Evolutionary conservation across 2,329 filamentous ascomycete genomes (phyloP), one percentile per base, ranked within the genome.

Genomic region (Penicillium sp.): DNA sequence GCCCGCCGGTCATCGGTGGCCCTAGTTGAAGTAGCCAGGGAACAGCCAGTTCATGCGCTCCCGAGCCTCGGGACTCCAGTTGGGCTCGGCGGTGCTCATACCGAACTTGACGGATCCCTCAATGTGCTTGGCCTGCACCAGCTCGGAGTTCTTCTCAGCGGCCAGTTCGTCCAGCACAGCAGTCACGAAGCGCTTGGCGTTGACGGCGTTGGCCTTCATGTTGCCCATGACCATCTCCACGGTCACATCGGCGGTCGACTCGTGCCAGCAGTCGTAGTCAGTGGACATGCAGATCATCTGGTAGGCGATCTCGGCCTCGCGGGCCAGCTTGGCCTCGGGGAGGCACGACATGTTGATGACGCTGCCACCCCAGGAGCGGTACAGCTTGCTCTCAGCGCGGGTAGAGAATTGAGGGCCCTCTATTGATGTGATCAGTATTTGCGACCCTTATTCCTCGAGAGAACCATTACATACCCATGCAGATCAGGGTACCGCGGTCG

Each of bases 261-360:
- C 82, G 44, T 90, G 86, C 93, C 93, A 98, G 81, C 91, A 97
- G 76, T 98, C 93, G 70, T 98, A 98, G 75, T 98, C 93, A 24
- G 93, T 98, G 31, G 88, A 88, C 93, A 98, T 98, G 77, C 91
- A 95, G 64, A 98, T 95, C 81, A 96, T 94, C 75, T 95, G 89
- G 72, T 97, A 97, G 32, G 85, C 86, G 61, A 98, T 86, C 76
- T 98, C 93, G 22, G 93, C 93, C 75, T 98, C 93, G 48, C 88
- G 84, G 9, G 93, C 93, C 19, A 98, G 83, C 77, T 98, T 98
- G 44, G 91, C 87, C 74, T 98, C 93, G 19, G 93, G 93, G 15
- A 98, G 79, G 13, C 85, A 85, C 39, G 88, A 95, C 93, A 98
- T 98, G 80, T 97, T 97, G 77, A 98, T 97, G 46, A 97, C 87